Base-by-base conservation (phyloP, 2,329 filamentous ascomycete species). In the Colletotrichum sp. region DNA sequence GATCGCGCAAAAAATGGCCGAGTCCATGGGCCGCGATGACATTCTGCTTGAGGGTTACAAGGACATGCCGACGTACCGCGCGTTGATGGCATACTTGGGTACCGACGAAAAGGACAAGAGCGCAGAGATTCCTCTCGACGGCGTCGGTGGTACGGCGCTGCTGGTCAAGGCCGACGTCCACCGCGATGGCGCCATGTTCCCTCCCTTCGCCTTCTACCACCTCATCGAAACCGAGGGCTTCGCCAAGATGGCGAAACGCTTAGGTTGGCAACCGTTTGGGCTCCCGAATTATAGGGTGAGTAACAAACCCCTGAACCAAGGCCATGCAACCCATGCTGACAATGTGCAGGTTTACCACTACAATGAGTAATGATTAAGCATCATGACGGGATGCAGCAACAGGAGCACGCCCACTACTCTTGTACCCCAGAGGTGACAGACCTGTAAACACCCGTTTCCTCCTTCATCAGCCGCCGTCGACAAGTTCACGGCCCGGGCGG, bases 221-320 rank as follows among this genome's bases (percentile, higher is more conserved):
- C 89, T 99, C 76, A 98, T 99, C 77, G 97, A 99, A 88, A 99
- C 97, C 0, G 97, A 99, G 83, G 97, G 97, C 0, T 99, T 99
- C 82, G 96, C 97, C 21, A 98, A 96, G 87, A 99, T 99, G 97
- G 96, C 96, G 14, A 94, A 92, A 83, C 90, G 97, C 78, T 85
- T 99, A 82, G 96, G 96, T 65, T 98, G 96, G 93, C 90, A 93
- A 77, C 91, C 95, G 74, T 95, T 90, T 79, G 97, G 97, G n/a
- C 87, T 99, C 82, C 97, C 97, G 57, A 98, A 99, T 87, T 99
- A 99, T 87, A 96, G 96, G 90, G 97, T 98, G 86, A 83, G 92
- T 86, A 67, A 57, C 52, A 70, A 59, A 39, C 67, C 32, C 55
- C 9, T 28, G 59, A 43, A 26, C 28, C 21, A 8, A 24, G 21